Evolutionary conservation across 345 rosid species (phyloP).

Genomic region (Salix udensis): DNA sequence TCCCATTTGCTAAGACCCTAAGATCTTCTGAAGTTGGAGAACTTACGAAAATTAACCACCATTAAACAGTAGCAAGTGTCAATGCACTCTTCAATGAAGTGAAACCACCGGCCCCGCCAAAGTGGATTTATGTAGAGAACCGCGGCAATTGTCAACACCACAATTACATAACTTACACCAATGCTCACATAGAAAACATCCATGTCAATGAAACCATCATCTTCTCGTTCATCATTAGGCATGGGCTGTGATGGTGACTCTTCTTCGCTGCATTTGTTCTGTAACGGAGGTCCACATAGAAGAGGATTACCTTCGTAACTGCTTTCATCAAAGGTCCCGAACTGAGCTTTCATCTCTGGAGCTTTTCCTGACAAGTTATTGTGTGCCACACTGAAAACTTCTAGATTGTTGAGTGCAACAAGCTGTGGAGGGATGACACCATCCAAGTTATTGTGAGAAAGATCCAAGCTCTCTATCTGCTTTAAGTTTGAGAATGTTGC

Average conservation of each 20-base stretch:
- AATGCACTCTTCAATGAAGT: not conserved
- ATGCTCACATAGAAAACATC: not conserved
- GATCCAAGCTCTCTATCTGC: constrained; percentile 34
- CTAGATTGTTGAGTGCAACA: not conserved
- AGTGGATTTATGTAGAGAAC: constrained; percentile 13
- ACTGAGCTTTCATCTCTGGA: not conserved
- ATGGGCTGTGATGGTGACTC: not conserved
- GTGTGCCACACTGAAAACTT: constrained; percentile 20
- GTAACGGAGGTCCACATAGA: constrained; percentile 27
- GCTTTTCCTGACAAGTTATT: constrained; percentile 32
- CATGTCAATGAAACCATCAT: constrained; percentile 12
- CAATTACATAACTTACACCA: not conserved
- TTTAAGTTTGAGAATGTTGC: constrained; percentile 17
- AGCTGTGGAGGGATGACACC: constrained; percentile 26
- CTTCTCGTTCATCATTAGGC: not conserved
- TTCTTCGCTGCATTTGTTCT: not conserved
- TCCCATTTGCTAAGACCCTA: no score
- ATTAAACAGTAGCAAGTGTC: not conserved
- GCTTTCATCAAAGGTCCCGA: not conserved
- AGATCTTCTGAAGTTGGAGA: not conserved
- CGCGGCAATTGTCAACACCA: not conserved
- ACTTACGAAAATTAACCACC: not conserved
- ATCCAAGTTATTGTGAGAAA: constrained; percentile 23
- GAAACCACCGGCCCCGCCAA: constrained; percentile 9
- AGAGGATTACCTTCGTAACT: constrained; percentile 26